phyloP scores from a whole-genome alignment of 2,329 filamentous ascomycete species.

The Tolypocladium ovalisporum region DNA sequence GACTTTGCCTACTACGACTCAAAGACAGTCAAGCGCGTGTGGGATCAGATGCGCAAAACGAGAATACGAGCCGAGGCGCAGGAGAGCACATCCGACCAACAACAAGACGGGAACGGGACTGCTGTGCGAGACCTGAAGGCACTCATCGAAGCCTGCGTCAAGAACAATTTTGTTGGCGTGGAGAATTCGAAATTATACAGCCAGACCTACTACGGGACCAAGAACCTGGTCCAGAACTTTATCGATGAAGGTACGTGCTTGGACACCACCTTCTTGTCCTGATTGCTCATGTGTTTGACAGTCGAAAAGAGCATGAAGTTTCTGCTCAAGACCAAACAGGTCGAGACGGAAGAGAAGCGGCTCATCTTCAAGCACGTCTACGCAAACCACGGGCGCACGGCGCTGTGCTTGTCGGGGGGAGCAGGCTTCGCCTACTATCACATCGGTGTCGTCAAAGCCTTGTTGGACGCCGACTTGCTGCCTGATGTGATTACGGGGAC shows the following conservation, averaged over 20 bases:
- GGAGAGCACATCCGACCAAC: constrained; percentile 26
- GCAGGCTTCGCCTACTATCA: constrained; percentile 96
- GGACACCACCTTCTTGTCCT: too few relatives aligned
- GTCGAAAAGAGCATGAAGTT: constrained; percentile 58
- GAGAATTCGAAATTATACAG: constrained; percentile 94
- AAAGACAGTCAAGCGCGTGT: constrained; percentile 67
- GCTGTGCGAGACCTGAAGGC: constrained; percentile 66
- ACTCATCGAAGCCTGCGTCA: constrained; percentile 81
- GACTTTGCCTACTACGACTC: constrained; percentile 80
- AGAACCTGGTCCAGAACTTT: constrained; percentile 82
- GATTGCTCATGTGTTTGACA: constrained; percentile 14
- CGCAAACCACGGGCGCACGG: constrained; percentile 85
- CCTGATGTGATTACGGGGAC: constrained; percentile 95
- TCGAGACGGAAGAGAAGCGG: constrained; percentile 65
- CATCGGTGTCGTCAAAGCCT: constrained; percentile 80
- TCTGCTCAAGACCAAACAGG: constrained; percentile 54
- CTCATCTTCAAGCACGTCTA: constrained; percentile 77
- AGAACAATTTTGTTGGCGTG: constrained; percentile 93
- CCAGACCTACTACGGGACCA: constrained; percentile 97
- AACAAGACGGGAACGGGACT: constrained; percentile 25
- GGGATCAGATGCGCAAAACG: constrained; percentile 60
- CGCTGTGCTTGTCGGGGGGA: constrained; percentile 84
- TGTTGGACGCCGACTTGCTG: constrained; percentile 74
- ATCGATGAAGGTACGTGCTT: constrained; percentile 61
- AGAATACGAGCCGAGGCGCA: constrained; percentile 48